These are phyloP conservation scores for Ceratobasidium sp. DNA, from an alignment of 1,284 basidiomycete species.

Conservation along the genomic window DNA sequence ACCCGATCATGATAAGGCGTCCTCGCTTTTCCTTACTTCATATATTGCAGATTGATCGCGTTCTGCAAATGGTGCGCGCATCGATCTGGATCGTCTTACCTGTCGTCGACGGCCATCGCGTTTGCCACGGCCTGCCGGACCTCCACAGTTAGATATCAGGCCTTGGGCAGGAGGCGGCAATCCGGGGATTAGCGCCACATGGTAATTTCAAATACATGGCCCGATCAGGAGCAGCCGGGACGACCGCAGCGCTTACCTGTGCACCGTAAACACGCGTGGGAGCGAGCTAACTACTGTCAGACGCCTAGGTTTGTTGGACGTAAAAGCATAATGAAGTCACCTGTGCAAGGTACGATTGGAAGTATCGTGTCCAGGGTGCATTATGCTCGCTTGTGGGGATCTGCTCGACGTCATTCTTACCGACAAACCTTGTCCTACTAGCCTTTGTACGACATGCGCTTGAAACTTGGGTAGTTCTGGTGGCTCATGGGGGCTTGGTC, in stretches of 20 bases:
- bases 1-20: slow-evolving; percentile 24
- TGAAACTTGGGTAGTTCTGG: neutral
- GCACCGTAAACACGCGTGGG: neutral
- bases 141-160: neutral
- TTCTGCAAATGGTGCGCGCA: neutral
- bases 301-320: slow-evolving; percentile 13
- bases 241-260: neutral
- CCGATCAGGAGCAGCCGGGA: neutral
- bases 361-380: slow-evolving; percentile 1
- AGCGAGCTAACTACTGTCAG: neutral
- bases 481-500: neutral
- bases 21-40: slow-evolving; percentile 25
- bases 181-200: slow-evolving; percentile 7
- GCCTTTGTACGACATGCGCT: slow-evolving; percentile 3
- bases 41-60: slow-evolving; percentile 13
- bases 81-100: neutral
- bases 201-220: neutral
- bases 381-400: neutral
- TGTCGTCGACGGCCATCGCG: neutral
- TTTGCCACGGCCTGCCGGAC: neutral
- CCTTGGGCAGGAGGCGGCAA: neutral
- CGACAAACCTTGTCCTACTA: neutral
- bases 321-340: slow-evolving; percentile 10
- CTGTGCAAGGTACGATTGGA: neutral
- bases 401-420: slow-evolving; percentile 19